A percentile compares a stretch with the other conserved stretches of the same genome.
Evolutionary conservation across 1,284 basidiomycete genomes (phyloP).

Genomic region (Rhodotorula sp.): DNA sequence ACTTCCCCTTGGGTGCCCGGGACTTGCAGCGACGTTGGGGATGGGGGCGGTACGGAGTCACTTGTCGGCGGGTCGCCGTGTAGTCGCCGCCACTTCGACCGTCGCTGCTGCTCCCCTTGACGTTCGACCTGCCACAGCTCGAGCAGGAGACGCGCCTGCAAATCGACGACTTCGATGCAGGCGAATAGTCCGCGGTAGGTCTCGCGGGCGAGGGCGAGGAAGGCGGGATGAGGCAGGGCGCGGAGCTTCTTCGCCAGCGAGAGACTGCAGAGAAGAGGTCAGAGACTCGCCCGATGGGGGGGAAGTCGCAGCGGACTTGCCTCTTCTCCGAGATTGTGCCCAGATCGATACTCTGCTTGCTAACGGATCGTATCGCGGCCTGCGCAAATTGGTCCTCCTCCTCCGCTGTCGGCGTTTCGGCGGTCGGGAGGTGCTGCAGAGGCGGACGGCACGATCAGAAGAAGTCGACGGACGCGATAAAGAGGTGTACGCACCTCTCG

Average conservation of each 20-base stretch:
- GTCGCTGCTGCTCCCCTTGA: conserved; percentile 10
- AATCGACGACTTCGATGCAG: conserved; percentile 68
- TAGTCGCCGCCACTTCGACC: conserved; percentile 9
- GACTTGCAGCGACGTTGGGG: neutral
- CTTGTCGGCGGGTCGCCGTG: neutral
- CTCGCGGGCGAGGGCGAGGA: conserved; percentile 61
- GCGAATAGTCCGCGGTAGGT: conserved; percentile 68
- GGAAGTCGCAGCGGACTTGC: conserved; percentile 43
- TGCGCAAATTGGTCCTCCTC: conserved; percentile 36
- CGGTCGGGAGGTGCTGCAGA: conserved; percentile 28
- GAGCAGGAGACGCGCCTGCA: conserved; percentile 62
- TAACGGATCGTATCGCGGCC: conserved; percentile 23
- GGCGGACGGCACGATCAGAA: neutral
- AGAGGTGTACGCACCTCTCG: conserved; percentile 46
- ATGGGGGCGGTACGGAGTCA: neutral
- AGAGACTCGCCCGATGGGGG: neutral
- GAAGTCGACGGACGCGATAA: neutral
- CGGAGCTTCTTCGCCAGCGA: conserved; percentile 62
- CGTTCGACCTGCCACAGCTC: conserved; percentile 56
- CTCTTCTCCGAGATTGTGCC: conserved; percentile 46
- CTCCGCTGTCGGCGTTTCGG: conserved; percentile 18
- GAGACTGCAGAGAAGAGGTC: conserved; percentile 45
- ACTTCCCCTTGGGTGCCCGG: neutral
- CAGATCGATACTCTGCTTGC: conserved; percentile 30
- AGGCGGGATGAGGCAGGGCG: conserved; percentile 66